These are phyloP conservation scores for Coffea canephora DNA, from an alignment of 257 asterid species.

Conservation along the genomic window DNA sequence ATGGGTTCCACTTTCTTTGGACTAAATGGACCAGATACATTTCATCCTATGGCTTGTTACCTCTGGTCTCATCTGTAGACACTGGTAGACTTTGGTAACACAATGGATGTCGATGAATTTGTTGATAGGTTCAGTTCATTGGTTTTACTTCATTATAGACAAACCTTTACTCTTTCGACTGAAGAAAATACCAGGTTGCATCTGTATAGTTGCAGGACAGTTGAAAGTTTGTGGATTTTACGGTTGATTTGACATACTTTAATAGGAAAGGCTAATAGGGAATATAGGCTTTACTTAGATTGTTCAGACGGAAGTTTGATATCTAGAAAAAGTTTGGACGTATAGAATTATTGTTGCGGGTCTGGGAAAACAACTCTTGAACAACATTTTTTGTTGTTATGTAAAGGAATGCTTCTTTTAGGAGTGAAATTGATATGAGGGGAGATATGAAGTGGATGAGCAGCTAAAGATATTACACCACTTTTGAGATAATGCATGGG, in stretches of 20 bases:
- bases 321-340: too few species aligned
- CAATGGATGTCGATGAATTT: background rate
- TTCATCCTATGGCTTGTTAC: background rate
- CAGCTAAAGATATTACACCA: background rate
- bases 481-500: background rate
- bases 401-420: background rate
- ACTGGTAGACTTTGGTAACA: background rate
- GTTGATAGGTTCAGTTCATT: background rate
- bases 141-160: background rate
- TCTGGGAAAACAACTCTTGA: too few species aligned
- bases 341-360: too few species aligned
- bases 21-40: background rate
- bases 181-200: background rate
- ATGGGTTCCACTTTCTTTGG: background rate
- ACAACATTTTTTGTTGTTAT: background rate
- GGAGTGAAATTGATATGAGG: background rate
- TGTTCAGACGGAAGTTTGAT: too few species aligned
- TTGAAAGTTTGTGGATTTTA: background rate
- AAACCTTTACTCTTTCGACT: background rate
- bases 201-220: background rate
- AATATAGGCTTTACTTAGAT: too few species aligned
- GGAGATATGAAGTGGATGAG: background rate
- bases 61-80: background rate
- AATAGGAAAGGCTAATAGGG: too few species aligned
- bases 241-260: too few species aligned